A percentile compares a stretch with the other conserved stretches of the same genome.
These are phyloP conservation scores for Chaetomium fimeti DNA, from an alignment of 495 filamentous ascomycete species.

Conservation along the genomic window DNA sequence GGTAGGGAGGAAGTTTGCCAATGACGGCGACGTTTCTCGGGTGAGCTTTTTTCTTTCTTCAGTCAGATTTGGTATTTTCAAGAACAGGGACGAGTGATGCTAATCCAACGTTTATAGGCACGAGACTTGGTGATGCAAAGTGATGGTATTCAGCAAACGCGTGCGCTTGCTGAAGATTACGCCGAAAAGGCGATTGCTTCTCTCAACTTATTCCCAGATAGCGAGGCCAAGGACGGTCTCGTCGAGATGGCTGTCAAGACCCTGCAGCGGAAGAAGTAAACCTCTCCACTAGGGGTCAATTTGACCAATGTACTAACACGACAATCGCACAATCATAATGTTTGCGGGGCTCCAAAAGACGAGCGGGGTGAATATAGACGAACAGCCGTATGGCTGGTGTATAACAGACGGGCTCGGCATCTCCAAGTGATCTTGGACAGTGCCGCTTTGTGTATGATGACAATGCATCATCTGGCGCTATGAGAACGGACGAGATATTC, in stretches of 20 bases:
- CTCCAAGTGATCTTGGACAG: constrained; percentile 10
- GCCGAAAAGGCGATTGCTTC: constrained; percentile 82
- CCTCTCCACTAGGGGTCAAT: neutral
- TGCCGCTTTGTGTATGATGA: constrained; percentile 18
- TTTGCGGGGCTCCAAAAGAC: neutral
- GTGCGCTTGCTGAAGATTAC: constrained; percentile 84
- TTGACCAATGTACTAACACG: constrained; percentile 12
- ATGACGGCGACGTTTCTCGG: constrained; percentile 77
- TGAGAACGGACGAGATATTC: constrained; percentile 7
- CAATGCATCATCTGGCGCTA: constrained; percentile 17
- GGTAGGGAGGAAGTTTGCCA: constrained; percentile 85
- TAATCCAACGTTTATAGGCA: constrained; percentile 55
- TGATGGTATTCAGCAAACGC: constrained; percentile 85
- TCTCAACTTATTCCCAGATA: constrained; percentile 78
- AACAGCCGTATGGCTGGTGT: constrained; percentile 12
- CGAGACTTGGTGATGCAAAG: constrained; percentile 77
- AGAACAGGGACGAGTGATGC: neutral
- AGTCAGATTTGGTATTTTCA: neutral
- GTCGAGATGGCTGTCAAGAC: constrained; percentile 93
- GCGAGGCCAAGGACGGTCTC: constrained; percentile 86
- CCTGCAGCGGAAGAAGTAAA: constrained; percentile 80
- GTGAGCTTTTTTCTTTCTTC: constrained; percentile 49
- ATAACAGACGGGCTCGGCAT: neutral
- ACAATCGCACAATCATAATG: neutral
- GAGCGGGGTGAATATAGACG: constrained; percentile 9